phyloP scores from a whole-genome alignment of 2,329 filamentous ascomycete genomes.

The Cladosporium sp. region DNA sequence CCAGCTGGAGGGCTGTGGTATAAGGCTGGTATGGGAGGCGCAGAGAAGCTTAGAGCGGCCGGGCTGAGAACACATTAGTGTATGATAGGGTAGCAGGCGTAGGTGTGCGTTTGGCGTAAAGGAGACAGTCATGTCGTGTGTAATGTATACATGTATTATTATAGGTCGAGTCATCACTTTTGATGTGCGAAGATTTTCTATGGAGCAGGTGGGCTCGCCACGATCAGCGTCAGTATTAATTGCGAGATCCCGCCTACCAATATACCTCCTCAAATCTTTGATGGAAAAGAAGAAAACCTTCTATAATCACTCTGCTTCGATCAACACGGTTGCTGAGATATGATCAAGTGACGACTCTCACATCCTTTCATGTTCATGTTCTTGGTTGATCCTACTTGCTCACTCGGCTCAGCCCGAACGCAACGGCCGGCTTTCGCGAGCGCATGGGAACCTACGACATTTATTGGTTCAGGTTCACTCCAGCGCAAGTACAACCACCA shows the following conservation, averaged over 20 bases:
- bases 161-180: not conserved
- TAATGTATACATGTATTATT: not conserved
- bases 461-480: not conserved
- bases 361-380: too few species aligned
- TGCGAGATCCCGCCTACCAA: too few species aligned
- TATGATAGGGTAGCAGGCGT: not conserved
- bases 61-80: not conserved
- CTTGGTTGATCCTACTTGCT: not conserved
- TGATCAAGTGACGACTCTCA: not conserved
- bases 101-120: too few species aligned
- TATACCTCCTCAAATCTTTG: not conserved
- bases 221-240: not conserved
- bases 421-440: not conserved
- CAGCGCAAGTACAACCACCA: not conserved
- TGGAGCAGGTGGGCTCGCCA: not conserved
- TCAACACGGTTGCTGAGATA: not conserved
- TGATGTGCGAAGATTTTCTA: not conserved
- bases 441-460: not conserved
- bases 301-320: too few species aligned
- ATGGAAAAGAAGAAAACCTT: too few species aligned
- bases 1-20: not conserved
- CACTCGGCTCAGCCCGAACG: conserved; percentile 2
- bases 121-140: not conserved
- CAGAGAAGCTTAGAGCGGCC: not conserved
- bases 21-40: not conserved